Conservation (phyloP, 495 filamentous ascomycete genomes). For the Aspergillus haitiensis region DNA sequence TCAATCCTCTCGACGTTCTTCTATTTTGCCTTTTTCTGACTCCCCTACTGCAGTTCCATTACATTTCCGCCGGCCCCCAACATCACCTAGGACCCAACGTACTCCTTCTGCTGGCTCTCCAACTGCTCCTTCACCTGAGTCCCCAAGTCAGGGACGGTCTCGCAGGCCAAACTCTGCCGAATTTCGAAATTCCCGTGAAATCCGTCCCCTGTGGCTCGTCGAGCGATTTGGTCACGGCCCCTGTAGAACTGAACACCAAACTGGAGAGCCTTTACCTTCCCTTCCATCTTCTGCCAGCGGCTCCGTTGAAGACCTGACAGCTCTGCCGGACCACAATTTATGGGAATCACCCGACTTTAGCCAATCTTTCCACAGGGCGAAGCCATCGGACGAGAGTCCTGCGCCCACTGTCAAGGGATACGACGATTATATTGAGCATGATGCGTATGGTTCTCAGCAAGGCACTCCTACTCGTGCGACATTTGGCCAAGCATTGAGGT, state of each 20-base stretch:
- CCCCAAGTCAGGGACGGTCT: conserved; percentile 37
- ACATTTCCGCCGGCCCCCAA: conserved; percentile 49
- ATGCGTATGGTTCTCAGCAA: conserved; percentile 39
- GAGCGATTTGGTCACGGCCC: conserved; percentile 40
- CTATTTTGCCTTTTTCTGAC: conserved; percentile 34
- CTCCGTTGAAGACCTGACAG: conserved; percentile 45
- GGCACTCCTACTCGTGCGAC: conserved; percentile 38
- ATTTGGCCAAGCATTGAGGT: conserved; percentile 15
- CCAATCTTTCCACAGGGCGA: conserved; percentile 24
- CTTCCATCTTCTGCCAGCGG: conserved; percentile 49
- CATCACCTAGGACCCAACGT: conserved; percentile 39
- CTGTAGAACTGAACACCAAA: conserved; percentile 38
- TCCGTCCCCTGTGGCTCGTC: conserved; percentile 52
- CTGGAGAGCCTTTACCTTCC: conserved; percentile 46
- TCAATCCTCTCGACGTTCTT: conserved; percentile 29
- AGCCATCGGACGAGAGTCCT: conserved; percentile 23
- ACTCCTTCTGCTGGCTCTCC: conserved; percentile 36
- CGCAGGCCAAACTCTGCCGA: conserved; percentile 48
- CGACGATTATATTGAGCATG: conserved; percentile 17
- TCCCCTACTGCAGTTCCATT: conserved; percentile 54
- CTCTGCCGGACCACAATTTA: conserved; percentile 31
- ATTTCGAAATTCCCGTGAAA: conserved; percentile 48
- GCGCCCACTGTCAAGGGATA: conserved; percentile 23
- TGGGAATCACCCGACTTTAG: conserved; percentile 37
- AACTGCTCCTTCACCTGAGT: conserved; percentile 28